A percentile compares a stretch with the other conserved stretches of the same genome.
phyloP scores from a whole-genome alignment of 495 filamentous ascomycete species.

The Neurospora sp. region DNA sequence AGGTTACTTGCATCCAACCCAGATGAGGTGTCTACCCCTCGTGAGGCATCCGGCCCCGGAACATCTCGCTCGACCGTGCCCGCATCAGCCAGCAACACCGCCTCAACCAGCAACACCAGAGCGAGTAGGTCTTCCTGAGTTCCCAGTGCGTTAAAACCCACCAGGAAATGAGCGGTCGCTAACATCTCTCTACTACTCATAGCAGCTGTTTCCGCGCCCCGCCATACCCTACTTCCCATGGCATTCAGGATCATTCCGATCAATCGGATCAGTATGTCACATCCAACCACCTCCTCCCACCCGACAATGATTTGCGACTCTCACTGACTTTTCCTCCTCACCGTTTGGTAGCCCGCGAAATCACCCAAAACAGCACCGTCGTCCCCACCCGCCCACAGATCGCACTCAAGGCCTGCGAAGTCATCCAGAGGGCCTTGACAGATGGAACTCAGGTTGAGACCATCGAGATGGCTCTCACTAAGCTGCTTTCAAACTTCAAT shows the following conservation, averaged over 20 bases:
- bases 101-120: neutral
- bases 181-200: neutral
- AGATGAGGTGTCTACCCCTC: neutral
- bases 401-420: neutral
- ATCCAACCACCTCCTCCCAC: neutral
- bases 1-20: neutral
- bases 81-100: neutral
- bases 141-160: neutral
- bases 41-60: neutral
- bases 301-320: neutral
- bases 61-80: neutral
- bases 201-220: neutral
- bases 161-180: neutral
- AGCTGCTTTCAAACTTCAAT: neutral
- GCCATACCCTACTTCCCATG: neutral
- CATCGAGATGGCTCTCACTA: neutral
- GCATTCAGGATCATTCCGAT: neutral
- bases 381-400: neutral
- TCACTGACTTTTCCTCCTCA: neutral
- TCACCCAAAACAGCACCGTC: neutral
- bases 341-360: neutral
- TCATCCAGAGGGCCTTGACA: neutral
- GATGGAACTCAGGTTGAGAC: neutral
- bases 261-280: neutral
- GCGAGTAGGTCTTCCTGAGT: neutral